Base-by-base conservation (phyloP, 1,284 basidiomycete species). In the Cutaneotrichosporon mucoides region DNA sequence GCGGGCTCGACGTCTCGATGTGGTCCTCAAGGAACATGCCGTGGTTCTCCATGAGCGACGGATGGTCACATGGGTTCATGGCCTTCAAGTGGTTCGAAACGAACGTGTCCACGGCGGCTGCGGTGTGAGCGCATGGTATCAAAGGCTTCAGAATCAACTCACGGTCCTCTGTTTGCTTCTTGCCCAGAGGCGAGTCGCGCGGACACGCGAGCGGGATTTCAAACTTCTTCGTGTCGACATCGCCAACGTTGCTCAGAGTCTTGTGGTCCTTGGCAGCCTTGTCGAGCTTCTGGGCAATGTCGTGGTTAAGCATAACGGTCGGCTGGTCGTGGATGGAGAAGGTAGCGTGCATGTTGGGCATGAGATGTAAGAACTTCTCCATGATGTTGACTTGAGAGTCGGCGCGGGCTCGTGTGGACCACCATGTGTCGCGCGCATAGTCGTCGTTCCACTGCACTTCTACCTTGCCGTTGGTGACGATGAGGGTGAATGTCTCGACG, bases 391-490 rank as follows among this genome's bases (percentile, higher is more conserved):
- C 73, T 66, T 79, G 77, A 40, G 64, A 66, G 59, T 79, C 78
- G 5, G 76, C 77, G 46, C 78, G 66, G 2, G 70, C 66, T 50
- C 76, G 55, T 16, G 70, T 70, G 5, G 72, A 72, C 70, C 73
- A 74, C 76, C 76, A 78, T 11, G 62, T 72, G 57, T 79, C 73
- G 48, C 77, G 63, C 5, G 76, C 74, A 54, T 79, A 79, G 45
- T 76, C 68, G 65, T 79, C 78, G 66, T 79, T 79, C 78, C 78
- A 79, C 60, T 79, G 73, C 12, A 79, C 62, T 60, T 76, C 77
- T 8, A 79, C 75, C 56, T 76, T 77, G 37, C 75, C 74, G 51
- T 76, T 70, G 53, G 73, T 68, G 13, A 78, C 69, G 43, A 79
- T 72, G 37, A 79, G 63, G 7, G 78, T 79, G 60, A 76, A 79